Evolutionary conservation across 805 yeast genomes (phyloP), one percentile per base, ranked within the genome.

Genomic region (Scheffersomyces spartinae): DNA sequence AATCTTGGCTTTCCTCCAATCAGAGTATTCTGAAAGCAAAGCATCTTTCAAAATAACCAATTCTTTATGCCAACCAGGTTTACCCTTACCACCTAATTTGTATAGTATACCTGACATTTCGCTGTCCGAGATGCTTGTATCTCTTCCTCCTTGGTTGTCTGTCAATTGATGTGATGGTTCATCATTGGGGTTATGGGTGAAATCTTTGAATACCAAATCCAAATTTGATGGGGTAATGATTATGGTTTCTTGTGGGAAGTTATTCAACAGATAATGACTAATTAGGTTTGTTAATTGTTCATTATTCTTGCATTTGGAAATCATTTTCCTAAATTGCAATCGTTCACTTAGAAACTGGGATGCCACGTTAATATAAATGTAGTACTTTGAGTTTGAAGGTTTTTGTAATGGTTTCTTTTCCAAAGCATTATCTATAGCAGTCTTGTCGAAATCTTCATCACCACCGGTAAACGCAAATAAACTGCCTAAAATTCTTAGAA

Each of bases 41-140:
- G 88, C 85, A n/a, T 71, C 68, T 9, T 68, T 64, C 25, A 83
- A 55, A 0, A 74, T 81, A 1, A 84, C 80, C 86, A 94, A 81
- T 45, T 78, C 85, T 40, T 82, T 83, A 47, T 83, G 93, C 95
- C 95, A 85, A 3, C 79, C 77, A 13, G 59, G 68, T 31, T 68
- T 68, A 0, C 74, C 72, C 30, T 68, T 71, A 0, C 77, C 78
- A 1, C 75, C 74, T 18, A 68, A 52, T 2, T 71, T 61, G 39
- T 67, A 72, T n/a, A 74, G 43, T 8, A 72, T 60, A 1, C 79
- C 81, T 5, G 56, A 42, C 28, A 50, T 46, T 21, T 52, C 55
- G n/a, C n/a, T n/a, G n/a, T n/a, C n/a, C n/a, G n/a, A n/a, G n/a
- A n/a, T n/a, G n/a, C n/a, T n/a, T n/a, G n/a, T n/a, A n/a, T n/a